Evolutionary conservation across 495 filamentous ascomycete species (phyloP), one percentile per base, ranked within the genome.

Genomic region (Tuber borchii): DNA sequence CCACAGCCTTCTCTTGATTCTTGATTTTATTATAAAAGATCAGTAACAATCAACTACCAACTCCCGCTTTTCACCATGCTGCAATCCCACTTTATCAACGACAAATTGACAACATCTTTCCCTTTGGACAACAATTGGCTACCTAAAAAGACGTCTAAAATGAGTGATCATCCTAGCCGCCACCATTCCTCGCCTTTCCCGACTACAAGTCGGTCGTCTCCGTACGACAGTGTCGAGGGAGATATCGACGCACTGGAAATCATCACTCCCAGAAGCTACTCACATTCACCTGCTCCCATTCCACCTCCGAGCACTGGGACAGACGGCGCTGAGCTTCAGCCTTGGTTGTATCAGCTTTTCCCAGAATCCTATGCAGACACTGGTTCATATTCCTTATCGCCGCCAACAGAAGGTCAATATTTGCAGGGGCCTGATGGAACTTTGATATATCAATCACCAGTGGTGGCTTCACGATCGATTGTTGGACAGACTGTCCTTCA

Each of bases 281-380:
- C 80, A 65, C 72, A 82, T 73, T 82, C 80, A 43, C 76, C 79
- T 68, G 74, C 80, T 48, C 74, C 80, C 44, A 68, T 78, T 31
- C 78, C 78, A 45, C 80, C 74, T 19, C 43, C 76, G 34, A 74
- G 56, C 37, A 39, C 71, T 65, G 45, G 70, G n/a, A 40, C 45
- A 19, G 71, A 51, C 12, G 70, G 73, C 65, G 79, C 69, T 61
- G 79, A 74, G 51, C 56, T 81, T 43, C 76, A 82, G 22, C 80
- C 80, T 74, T 82, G 79, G 79, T 51, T 82, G 17, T 82, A 79
- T 74, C 79, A 76, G 40, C 80, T 81, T 46, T 82, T 82, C 56
- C 79, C 79, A 37, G 80, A 82, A 69, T 70, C 80, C 70, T 81
- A 81, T 26, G 61, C 78, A 42, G 80, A 82, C 68, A 51, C 48